phyloP scores from a whole-genome alignment of 2,329 filamentous ascomycete genomes.

The Dactylonectria estremocensis region DNA sequence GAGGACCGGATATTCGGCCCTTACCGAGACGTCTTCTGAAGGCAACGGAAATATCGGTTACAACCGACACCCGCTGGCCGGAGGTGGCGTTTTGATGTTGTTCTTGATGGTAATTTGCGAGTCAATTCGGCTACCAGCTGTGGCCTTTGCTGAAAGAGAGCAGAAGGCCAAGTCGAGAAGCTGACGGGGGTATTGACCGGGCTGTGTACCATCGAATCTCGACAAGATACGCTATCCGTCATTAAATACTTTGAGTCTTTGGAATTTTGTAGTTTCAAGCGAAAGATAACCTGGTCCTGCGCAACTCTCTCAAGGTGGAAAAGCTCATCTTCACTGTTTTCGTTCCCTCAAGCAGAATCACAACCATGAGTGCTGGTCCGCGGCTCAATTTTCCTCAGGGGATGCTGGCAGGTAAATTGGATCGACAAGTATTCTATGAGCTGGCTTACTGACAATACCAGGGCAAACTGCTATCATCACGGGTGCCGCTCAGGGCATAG shows the following conservation, averaged over 20 bases:
- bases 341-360: neutral
- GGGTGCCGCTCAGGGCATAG: slow-evolving; percentile 26
- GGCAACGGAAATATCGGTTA: neutral
- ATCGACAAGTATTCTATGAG: neutral
- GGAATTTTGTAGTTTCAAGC: neutral
- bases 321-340: neutral
- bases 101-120: too few species aligned
- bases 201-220: neutral
- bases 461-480: slow-evolving; percentile 30
- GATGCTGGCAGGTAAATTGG: slow-evolving; percentile 19
- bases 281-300: neutral
- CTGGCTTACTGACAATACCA: neutral
- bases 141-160: too few species aligned
- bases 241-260: neutral
- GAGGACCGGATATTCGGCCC: slow-evolving; percentile 22
- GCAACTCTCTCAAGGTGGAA: neutral
- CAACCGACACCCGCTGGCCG: neutral
- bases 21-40: slow-evolving; percentile 5
- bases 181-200: neutral
- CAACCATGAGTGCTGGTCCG: slow-evolving; percentile 14
- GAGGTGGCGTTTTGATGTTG: neutral
- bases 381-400: slow-evolving; percentile 29
- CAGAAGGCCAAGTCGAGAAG: neutral
- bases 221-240: neutral
- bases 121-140: too few species aligned